These are phyloP conservation scores for Venturia pyrina DNA, from an alignment of 2,329 filamentous ascomycete genomes.

Conservation along the genomic window DNA sequence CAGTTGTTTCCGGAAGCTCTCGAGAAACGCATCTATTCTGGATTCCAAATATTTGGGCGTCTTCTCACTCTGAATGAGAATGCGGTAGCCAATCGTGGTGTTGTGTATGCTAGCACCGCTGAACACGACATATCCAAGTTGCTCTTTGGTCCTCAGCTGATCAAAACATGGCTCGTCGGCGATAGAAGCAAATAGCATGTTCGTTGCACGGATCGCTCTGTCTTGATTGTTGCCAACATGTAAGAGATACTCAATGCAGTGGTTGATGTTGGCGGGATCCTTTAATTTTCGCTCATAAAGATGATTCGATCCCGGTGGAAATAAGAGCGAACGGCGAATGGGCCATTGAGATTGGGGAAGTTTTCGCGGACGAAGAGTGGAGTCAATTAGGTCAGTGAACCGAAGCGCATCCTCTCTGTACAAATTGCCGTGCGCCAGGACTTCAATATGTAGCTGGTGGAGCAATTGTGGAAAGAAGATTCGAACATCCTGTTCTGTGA, in stretches of 20 bases:
- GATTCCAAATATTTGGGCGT: conserved; percentile 74
- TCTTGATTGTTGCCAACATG: conserved; percentile 43
- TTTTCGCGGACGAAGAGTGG: conserved; percentile 60
- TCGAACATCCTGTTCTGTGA: conserved; percentile 65
- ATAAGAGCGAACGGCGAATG: conserved; percentile 63
- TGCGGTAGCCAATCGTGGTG: conserved; percentile 67
- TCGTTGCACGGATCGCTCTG: conserved; percentile 60
- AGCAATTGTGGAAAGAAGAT: conserved; percentile 73
- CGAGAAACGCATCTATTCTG: conserved; percentile 78
- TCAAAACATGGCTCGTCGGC: conserved; percentile 90
- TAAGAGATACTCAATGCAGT: conserved; percentile 41
- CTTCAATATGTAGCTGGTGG: conserved; percentile 76
- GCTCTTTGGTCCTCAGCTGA: conserved; percentile 90
- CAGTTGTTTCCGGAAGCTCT: conserved; percentile 54
- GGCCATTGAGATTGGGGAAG: conserved; percentile 73
- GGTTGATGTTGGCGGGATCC: conserved; percentile 48
- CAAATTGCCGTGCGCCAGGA: conserved; percentile 82
- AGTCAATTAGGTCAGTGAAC: conserved; percentile 73
- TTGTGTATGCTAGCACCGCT: conserved; percentile 66
- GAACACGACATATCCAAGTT: conserved; percentile 94
- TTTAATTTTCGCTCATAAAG: conserved; percentile 51
- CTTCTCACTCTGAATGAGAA: conserved; percentile 89
- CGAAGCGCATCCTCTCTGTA: conserved; percentile 88
- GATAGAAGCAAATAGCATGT: conserved; percentile 78
- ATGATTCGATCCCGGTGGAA: conserved; percentile 73